Conservation (phyloP, 495 filamentous ascomycete genomes). For the Podospora appendiculata region DNA sequence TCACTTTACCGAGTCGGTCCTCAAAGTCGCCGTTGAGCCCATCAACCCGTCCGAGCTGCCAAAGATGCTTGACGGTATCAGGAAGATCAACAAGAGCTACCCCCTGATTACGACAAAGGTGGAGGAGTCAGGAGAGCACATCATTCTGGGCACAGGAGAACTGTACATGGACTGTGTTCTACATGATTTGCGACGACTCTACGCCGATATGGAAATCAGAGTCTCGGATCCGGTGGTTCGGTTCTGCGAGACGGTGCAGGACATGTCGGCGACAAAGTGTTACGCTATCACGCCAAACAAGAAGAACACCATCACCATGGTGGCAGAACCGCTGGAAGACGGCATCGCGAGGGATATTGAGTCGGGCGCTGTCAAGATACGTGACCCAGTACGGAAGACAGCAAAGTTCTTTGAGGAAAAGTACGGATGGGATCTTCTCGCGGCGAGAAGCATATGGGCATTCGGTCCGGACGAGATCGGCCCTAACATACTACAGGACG, state of each 20-base stretch:
- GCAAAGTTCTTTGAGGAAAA: conserved; percentile 97
- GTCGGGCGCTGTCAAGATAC: conserved; percentile 80
- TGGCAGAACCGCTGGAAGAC: conserved; percentile 88
- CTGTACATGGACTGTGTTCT: conserved; percentile 99
- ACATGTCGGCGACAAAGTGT: conserved; percentile 94
- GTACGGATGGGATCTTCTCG: conserved; percentile 94
- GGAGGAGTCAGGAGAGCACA: conserved; percentile 96
- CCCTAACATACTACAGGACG: conserved; percentile 94
- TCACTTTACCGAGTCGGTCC: conserved; percentile 94
- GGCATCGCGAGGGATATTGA: conserved; percentile 96
- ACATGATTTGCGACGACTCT: conserved; percentile 84
- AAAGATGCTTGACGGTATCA: conserved; percentile 95
- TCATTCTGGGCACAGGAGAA: conserved; percentile 90
- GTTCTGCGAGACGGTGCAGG: conserved; percentile 97
- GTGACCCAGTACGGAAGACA: conserved; percentile 84
- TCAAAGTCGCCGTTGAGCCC: conserved; percentile 96
- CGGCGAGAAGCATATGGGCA: conserved; percentile 93
- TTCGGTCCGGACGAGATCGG: conserved; percentile 95
- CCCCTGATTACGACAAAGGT: conserved; percentile 94
- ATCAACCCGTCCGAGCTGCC: conserved; percentile 98
- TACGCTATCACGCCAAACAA: conserved; percentile 97
- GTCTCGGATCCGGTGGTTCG: conserved; percentile 96
- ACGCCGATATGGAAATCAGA: conserved; percentile 99
- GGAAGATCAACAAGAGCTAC: conserved; percentile 96
- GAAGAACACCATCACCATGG: conserved; percentile 98